Evolutionary conservation across 148 eudicot species (phyloP).

Genomic region (Silene conica): DNA sequence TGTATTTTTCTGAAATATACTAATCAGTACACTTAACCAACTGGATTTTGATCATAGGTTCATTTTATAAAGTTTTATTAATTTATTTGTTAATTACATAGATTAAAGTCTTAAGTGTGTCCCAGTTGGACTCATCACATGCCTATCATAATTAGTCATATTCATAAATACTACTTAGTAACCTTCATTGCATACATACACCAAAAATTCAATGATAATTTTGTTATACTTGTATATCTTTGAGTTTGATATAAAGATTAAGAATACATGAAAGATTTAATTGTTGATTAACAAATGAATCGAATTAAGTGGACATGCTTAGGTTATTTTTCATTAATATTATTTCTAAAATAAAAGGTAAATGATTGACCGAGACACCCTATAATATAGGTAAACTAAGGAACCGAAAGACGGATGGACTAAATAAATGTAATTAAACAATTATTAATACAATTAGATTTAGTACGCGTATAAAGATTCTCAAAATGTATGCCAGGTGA

Average conservation of each 20-base stretch:
- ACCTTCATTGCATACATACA: conserved; percentile 13
- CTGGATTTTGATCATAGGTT: conserved; percentile 16
- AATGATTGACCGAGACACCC: too few species aligned
- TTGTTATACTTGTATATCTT: not conserved
- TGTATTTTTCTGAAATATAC: conserved; percentile 12
- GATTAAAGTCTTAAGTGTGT: conserved; percentile 25
- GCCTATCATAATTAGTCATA: conserved; percentile 24
- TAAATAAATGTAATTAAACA: not conserved
- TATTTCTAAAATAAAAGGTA: too few species aligned
- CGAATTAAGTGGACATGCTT: too few species aligned
- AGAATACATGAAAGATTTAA: too few species aligned
- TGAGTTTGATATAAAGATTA: too few species aligned
- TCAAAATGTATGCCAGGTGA: conserved; percentile 20
- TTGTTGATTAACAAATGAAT: too few species aligned
- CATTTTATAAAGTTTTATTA: not conserved
- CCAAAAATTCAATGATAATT: conserved; percentile 11
- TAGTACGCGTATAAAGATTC: conserved; percentile 21
- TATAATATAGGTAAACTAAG: too few species aligned
- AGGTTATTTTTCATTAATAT: too few species aligned
- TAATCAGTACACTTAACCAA: conserved; percentile 18
- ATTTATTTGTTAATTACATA: conserved; percentile 10
- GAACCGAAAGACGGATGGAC: too few species aligned
- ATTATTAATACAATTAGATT: conserved; percentile 3
- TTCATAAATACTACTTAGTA: not conserved
- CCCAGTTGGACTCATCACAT: conserved; percentile 25